Percentiles rank a stretch among this genome's conserved stretches.
Evolutionary conservation across 257 asterid species (phyloP).

Genomic region (Solanum commersonii): DNA sequence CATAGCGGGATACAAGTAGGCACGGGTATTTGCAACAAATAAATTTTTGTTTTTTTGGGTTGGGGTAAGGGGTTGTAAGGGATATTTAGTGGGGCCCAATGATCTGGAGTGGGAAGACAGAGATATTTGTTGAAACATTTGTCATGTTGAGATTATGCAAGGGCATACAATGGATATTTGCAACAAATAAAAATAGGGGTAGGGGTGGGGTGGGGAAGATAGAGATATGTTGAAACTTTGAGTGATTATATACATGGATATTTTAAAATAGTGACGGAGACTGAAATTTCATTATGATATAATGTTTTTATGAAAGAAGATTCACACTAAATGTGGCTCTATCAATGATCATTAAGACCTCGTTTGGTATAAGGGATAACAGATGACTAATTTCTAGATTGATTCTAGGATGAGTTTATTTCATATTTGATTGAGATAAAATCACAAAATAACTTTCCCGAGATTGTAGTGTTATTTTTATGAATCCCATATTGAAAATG

Average conservation of each 20-base stretch:
- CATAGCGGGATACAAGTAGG: conserved; percentile 5
- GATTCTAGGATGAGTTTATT: no score
- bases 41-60: not conserved
- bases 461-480: no score
- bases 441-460: no score
- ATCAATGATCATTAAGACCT: not conserved
- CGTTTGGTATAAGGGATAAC: not conserved
- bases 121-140: no score
- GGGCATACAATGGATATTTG: no score
- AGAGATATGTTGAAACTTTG: not conserved
- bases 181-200: no score
- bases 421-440: not conserved
- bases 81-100: no score
- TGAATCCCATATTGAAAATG: not conserved
- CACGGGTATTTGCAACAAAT: conserved; percentile 30
- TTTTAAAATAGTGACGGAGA: not conserved
- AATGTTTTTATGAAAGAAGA: not conserved
- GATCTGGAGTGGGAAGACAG: no score
- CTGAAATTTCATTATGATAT: not conserved
- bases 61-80: not conserved
- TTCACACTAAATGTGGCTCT: no score
- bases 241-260: not conserved
- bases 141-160: no score
- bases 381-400: no score
- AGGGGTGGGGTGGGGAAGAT: not conserved